Evolutionary conservation across 192 early-diverging fungal genomes (phyloP).

Genomic region (Gonapodya prolifera): DNA sequence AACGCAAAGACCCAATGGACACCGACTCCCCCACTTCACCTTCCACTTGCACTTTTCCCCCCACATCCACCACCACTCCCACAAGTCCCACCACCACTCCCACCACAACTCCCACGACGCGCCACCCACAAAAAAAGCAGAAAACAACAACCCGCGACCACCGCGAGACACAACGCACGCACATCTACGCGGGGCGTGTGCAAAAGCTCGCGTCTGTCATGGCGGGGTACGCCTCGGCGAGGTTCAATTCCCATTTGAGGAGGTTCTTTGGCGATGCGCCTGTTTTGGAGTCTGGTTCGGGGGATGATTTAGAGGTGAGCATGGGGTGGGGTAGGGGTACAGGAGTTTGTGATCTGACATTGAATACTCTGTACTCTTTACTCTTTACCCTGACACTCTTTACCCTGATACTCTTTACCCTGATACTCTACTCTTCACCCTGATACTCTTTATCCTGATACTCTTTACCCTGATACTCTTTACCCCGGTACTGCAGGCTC

Average conservation of each 20-base stretch:
- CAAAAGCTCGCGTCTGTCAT: constrained; percentile 35
- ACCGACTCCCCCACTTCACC: too few relatives aligned
- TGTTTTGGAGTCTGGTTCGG: constrained; percentile 3
- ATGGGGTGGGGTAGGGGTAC: not conserved
- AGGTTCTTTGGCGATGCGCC: constrained; percentile 12
- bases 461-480: too few relatives aligned
- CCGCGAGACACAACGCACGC: constrained; percentile 5
- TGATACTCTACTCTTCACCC: too few relatives aligned
- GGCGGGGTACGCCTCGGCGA: constrained; percentile 28
- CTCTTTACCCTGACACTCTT: too few relatives aligned
- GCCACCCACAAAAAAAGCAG: not conserved
- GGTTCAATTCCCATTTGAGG: constrained; percentile 32
- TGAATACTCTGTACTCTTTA: too few relatives aligned
- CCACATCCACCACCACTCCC: not conserved
- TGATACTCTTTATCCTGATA: too few relatives aligned
- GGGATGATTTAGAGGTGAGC: not conserved
- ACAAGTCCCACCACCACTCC: constrained; percentile 4
- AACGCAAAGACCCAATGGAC: constrained; percentile 3
- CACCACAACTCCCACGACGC: not conserved
- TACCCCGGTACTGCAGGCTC: too few relatives aligned
- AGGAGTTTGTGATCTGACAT: not conserved
- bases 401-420: too few relatives aligned
- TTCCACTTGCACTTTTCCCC: too few relatives aligned
- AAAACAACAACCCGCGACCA: not conserved
- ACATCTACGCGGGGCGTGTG: constrained; percentile 31